Base-by-base conservation (phyloP, 345 rosid species). In the Eucalyptus caleyi region DNA sequence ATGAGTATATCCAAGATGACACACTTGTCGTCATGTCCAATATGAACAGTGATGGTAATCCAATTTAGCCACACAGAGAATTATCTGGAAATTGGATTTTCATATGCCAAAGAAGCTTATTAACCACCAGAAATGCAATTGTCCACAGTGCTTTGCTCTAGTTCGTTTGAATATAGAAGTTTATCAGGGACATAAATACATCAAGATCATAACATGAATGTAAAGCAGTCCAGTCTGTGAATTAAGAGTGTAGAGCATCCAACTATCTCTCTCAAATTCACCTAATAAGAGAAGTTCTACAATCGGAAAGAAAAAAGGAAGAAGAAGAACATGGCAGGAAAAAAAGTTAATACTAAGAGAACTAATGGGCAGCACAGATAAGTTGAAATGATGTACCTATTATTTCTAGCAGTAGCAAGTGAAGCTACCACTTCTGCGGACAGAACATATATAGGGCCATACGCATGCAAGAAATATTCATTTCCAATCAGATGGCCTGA, bases 391-490 rank as follows among this genome's bases (percentile, higher is more conserved):
- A 16, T 21, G 37, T 87, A 96, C 99, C 99, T 96, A 92, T 93
- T 93, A 89, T 95, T 95, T 87, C 95, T 93, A 87, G 96, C 93
- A 91, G 94, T 87, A 90, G 95, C 96, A 88, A 97, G 89, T 21
- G 96, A 93, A 90, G 96, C 95, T 77, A 97, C 97, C 90, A 95
- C 93, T 90, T 96, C 95, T 14, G 95, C 96, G 32, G 97, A 95
- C 89, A 96, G 95, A 89, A 94, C 90, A 59, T 97, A 95, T 6
- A 96, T 95, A 47, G 97, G 97, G 80, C 99, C 98, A 91, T 96
- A 96, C 72, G 95, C 97, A 93, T 97, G 98, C 93, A 94, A 88
- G 90, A 95, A 96, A 89, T 96, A 96, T 86, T 95, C 99, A 90
- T 91, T 96, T 56, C 99, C 99, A 86, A 97, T 92, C 92, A 97